Percentiles rank a stretch among this genome's conserved stretches.
Conservation (phyloP, 164 flowering plant genomes). For the Umbellularia californica region DNA sequence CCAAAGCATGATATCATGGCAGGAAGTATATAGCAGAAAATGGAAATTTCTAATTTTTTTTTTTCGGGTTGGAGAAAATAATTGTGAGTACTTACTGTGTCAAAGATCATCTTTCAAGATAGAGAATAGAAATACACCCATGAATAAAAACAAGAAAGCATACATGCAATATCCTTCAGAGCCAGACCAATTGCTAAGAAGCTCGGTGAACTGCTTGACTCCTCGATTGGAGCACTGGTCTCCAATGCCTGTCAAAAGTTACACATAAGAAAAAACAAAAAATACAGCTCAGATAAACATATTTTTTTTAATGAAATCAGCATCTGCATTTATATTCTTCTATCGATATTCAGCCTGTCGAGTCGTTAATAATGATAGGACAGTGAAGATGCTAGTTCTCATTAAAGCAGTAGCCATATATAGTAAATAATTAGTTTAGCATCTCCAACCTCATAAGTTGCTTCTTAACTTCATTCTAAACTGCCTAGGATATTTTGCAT, state of each 20-base stretch:
- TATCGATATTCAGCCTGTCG: no score
- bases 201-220: slow-evolving; percentile 53
- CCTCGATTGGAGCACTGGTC: slow-evolving; percentile 68
- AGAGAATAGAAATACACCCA: neutral
- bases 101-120: neutral
- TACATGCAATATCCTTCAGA: slow-evolving; percentile 80
- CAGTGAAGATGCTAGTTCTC: no score
- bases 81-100: neutral
- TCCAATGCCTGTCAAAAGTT: slow-evolving; percentile 54
- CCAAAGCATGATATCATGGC: neutral
- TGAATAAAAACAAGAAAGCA: slow-evolving; percentile 10
- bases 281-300: neutral
- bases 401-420: no score
- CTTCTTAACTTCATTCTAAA: no score
- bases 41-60: neutral
- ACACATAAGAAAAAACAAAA: neutral
- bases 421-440: no score
- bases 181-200: slow-evolving; percentile 49
- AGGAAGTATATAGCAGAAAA: no score
- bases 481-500: no score
- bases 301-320: neutral
- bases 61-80: no score
- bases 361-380: no score
- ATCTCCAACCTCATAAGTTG: no score
- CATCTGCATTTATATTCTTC: neutral